A percentile compares a stretch with the other conserved stretches of the same genome.
Evolutionary conservation across 805 yeast genomes (phyloP).

Genomic region (Lipomyces orientalis): DNA sequence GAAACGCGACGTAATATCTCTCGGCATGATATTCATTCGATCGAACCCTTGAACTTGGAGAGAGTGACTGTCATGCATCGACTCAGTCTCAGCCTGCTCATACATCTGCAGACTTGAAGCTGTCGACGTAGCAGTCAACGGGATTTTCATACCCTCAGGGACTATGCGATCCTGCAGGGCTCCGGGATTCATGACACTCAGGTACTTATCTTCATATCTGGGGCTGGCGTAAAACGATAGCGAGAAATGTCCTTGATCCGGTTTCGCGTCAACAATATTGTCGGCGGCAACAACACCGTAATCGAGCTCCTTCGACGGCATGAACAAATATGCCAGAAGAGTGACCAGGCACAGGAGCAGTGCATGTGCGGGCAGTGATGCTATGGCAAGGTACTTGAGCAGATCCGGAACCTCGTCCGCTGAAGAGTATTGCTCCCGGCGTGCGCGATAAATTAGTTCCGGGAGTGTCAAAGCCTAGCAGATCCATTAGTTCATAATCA

Average conservation of each 20-base stretch:
- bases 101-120: background rate
- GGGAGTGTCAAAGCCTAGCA: conserved; percentile 18
- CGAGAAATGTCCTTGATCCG: conserved; percentile 18
- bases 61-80: background rate
- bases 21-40: background rate
- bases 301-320: conserved; percentile 11
- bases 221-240: conserved; percentile 33
- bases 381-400: conserved; percentile 12
- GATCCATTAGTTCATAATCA: background rate
- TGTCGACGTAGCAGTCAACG: background rate
- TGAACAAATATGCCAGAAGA: conserved; percentile 11
- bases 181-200: conserved; percentile 12
- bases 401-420: conserved; percentile 8
- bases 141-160: background rate
- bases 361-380: conserved; percentile 20
- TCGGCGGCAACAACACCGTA: background rate
- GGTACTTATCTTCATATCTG: conserved; percentile 31
- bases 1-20: background rate
- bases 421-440: too few species aligned
- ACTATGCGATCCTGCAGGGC: background rate
- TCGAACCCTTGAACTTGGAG: background rate
- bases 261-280: conserved; percentile 1
- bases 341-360: conserved; percentile 22
- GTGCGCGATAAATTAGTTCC: conserved; percentile 18
- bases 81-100: background rate